phyloP scores from a whole-genome alignment of 2,329 filamentous ascomycete species.

The Pseudocercospora macadamiae region DNA sequence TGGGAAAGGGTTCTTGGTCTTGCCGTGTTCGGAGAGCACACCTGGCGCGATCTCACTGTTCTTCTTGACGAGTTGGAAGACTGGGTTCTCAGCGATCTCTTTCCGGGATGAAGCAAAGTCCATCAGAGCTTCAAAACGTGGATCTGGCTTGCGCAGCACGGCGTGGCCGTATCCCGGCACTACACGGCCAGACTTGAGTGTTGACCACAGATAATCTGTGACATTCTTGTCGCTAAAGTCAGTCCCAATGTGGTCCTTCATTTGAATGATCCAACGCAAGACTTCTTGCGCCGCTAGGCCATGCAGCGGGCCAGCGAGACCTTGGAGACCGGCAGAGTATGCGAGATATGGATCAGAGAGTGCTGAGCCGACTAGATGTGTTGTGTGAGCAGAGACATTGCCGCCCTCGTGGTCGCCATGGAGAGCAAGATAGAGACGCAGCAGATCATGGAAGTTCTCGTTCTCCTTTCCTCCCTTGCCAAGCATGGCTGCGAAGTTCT shows the following conservation, averaged over 20 bases:
- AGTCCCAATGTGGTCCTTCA: constrained; percentile 84
- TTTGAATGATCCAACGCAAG: constrained; percentile 92
- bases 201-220: constrained; percentile 86
- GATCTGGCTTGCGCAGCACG: constrained; percentile 94
- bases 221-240: constrained; percentile 81
- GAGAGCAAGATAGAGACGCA: constrained; percentile 90
- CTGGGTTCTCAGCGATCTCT: constrained; percentile 81
- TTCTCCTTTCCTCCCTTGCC: constrained; percentile 87
- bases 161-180: constrained; percentile 95
- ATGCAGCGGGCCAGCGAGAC: constrained; percentile 90
- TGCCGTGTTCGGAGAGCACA: constrained; percentile 92
- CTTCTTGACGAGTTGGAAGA: constrained; percentile 92
- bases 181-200: constrained; percentile 89
- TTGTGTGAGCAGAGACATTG: constrained; percentile 94
- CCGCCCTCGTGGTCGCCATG: constrained; percentile 98
- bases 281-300: constrained; percentile 96
- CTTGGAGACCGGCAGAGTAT: constrained; percentile 93
- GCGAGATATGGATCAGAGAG: constrained; percentile 94
- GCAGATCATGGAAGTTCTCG: constrained; percentile 91
- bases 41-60: constrained; percentile 89
- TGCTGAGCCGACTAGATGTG: constrained; percentile 91
- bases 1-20: constrained; percentile 71
- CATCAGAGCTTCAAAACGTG: constrained; percentile 94
- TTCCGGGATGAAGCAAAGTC: constrained; percentile 86
- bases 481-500: constrained; percentile 97